Evolutionary conservation across 495 filamentous ascomycete genomes (phyloP), one percentile per base, ranked within the genome.

Genomic region (Lophium mytilinum): DNA sequence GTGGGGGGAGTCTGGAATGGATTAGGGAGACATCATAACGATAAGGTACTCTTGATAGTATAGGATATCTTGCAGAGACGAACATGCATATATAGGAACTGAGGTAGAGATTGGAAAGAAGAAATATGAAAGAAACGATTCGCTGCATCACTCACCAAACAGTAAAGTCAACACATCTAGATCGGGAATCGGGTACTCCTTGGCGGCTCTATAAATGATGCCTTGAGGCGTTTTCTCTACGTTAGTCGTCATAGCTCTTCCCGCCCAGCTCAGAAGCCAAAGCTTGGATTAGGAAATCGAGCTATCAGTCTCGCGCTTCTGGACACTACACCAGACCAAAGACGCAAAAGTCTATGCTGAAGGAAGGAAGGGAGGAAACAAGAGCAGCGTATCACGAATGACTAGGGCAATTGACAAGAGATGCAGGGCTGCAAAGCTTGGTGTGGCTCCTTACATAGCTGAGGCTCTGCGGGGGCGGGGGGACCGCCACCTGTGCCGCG

Each of bases 151-250:
- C 62, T 42, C 11, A 58, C 62, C 62, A 47, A 64, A 64, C 14
- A 64, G 40, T 5, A 64, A 43, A 5, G 57, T 64, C 17, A 64
- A 41, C n/a, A 64, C 11, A 52, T 64, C 62, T 11, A 64, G 30
- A 61, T 64, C 45, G 10, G 62, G 57, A 14, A 64, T 30, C 7
- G 57, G 49, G 18, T 60, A 61, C 18, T 36, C 46, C 24, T 64
- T 60, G 1, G 62, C 62, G 3, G 62, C 57, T 24, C 53, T 37
- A 43, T 64, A 64, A 10, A 61, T 55, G 18, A 53, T 55, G 12
- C 57, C 57, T 17, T 60, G 40, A 1, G 49, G 3, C 1, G 57
- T 57, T 19, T 55, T 64, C 50, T 64, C 62, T 21, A 64, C 57
- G 9, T 57, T 61, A 1, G 57, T 64, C 9, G 62, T 21, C 62